Evolutionary conservation across 208 protist species (phyloP).

Genomic region (Trichomonas gallinae): DNA sequence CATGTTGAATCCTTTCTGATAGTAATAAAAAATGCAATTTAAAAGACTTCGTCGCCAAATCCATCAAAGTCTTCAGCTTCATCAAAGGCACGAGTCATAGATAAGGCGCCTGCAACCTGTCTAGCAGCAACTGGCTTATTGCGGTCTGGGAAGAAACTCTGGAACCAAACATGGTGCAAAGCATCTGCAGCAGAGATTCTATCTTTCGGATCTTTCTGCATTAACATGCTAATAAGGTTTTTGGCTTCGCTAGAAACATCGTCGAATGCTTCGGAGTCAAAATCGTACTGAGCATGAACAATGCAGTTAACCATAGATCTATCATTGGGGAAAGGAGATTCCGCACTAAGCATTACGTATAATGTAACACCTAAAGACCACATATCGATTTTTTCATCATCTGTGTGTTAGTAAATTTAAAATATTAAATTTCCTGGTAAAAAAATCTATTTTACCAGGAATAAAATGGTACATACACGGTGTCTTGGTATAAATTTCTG

Average conservation of each 20-base stretch:
- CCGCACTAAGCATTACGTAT: not conserved
- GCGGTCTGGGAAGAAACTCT: not conserved
- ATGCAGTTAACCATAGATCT: not conserved
- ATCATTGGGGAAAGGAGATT: not conserved
- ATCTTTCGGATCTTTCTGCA: not conserved
- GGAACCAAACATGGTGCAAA: slow-evolving; percentile 13
- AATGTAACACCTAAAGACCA: slow-evolving; percentile 9
- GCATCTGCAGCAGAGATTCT: not conserved
- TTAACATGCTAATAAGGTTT: not conserved
- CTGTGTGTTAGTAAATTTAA: not conserved
- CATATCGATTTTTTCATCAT: not conserved
- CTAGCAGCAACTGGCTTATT: not conserved
- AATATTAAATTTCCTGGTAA: not conserved
- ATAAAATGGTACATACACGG: not conserved
- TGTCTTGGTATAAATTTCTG: not conserved
- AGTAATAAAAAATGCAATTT: not conserved
- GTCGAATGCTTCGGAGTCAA: not conserved
- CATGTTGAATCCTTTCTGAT: no score
- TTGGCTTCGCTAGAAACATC: not conserved
- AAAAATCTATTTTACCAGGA: not conserved
- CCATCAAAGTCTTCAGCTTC: not conserved
- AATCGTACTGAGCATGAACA: not conserved
- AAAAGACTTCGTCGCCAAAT: not conserved
- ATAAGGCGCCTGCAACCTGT: not conserved
- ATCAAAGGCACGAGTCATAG: not conserved